These are phyloP conservation scores for Apiotrichum porosum DNA, from an alignment of 1,284 basidiomycete genomes.

Conservation along the genomic window DNA sequence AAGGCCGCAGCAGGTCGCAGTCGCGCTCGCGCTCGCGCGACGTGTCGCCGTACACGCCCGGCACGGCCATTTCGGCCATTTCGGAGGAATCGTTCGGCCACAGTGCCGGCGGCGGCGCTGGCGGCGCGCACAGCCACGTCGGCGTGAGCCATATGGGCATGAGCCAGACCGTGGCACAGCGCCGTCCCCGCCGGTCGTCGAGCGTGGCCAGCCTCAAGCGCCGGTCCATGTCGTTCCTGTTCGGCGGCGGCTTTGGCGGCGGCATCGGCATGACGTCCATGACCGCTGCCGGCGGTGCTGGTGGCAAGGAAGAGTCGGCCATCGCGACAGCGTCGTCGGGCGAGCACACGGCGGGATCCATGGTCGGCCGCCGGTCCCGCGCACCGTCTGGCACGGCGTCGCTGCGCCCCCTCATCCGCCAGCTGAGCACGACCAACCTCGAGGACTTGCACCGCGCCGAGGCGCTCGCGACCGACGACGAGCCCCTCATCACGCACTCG, in stretches of 20 bases:
- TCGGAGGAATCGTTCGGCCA: constrained; percentile 32
- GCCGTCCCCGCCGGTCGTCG: constrained; percentile 15
- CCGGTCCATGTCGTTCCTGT: constrained; percentile 38
- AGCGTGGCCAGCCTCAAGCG: constrained; percentile 20
- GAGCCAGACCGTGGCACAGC: neutral
- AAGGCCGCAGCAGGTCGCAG: neutral
- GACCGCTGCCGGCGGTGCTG: no score
- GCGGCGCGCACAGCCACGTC: constrained; percentile 3
- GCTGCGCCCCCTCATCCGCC: constrained; percentile 25
- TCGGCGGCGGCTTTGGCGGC: constrained; percentile 31
- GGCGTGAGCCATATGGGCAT: no score
- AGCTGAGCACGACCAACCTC: constrained; percentile 23
- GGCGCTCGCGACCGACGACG: constrained; percentile 13
- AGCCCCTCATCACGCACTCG: constrained; percentile 25
- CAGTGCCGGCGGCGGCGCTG: no score
- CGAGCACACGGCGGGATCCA: constrained; percentile 2
- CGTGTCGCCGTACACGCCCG: neutral
- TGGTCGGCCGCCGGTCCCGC: constrained; percentile 15
- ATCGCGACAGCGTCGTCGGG: constrained; percentile 2
- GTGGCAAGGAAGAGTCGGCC: no score
- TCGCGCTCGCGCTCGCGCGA: neutral
- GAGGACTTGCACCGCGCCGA: constrained; percentile 12
- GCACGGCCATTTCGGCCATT: constrained; percentile 13
- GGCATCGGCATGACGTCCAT: neutral
- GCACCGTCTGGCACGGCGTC: constrained; percentile 12